Evolutionary conservation across 768 basidiomycete genomes (phyloP).

Genomic region (Boletus coccyginus): DNA sequence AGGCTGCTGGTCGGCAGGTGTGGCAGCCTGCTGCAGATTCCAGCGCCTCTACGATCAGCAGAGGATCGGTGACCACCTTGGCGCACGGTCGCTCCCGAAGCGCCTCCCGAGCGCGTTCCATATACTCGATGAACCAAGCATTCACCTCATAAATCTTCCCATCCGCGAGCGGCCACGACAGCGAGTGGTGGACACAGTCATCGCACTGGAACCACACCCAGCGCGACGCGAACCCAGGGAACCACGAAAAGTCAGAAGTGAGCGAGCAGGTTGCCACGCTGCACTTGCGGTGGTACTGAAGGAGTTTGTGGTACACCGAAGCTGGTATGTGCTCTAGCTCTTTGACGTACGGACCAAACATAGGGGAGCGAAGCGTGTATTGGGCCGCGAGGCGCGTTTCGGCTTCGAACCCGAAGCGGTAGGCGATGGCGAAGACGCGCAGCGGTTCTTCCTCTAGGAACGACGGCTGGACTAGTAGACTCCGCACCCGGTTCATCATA

Average conservation of each 20-base stretch:
- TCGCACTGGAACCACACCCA: conserved; percentile 41
- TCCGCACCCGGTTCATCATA: conserved; percentile 28
- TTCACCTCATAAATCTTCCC: conserved; percentile 37
- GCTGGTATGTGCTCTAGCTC: conserved; percentile 40
- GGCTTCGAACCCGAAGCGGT: conserved; percentile 33
- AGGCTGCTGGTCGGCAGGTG: conserved; percentile 30
- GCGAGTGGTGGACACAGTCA: conserved; percentile 32
- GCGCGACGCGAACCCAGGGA: conserved; percentile 35
- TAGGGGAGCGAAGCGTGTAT: conserved; percentile 34
- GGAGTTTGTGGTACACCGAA: conserved; percentile 34
- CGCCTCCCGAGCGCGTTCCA: conserved; percentile 30
- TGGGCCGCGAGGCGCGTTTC: conserved; percentile 36
- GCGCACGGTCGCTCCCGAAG: conserved; percentile 31
- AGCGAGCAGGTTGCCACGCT: conserved; percentile 30
- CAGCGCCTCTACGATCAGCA: conserved; percentile 31
- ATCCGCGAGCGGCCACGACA: conserved; percentile 34
- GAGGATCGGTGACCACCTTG: conserved; percentile 29
- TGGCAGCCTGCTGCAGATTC: conserved; percentile 27
- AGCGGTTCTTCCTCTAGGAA: conserved; percentile 33
- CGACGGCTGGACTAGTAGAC: conserved; percentile 23
- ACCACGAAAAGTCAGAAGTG: conserved; percentile 37
- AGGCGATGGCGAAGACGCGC: conserved; percentile 39
- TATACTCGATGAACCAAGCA: conserved; percentile 34
- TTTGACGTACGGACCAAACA: conserved; percentile 33
- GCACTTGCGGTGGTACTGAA: conserved; percentile 36